phyloP scores from a whole-genome alignment of 805 yeast genomes.

The Candida oleophila region DNA sequence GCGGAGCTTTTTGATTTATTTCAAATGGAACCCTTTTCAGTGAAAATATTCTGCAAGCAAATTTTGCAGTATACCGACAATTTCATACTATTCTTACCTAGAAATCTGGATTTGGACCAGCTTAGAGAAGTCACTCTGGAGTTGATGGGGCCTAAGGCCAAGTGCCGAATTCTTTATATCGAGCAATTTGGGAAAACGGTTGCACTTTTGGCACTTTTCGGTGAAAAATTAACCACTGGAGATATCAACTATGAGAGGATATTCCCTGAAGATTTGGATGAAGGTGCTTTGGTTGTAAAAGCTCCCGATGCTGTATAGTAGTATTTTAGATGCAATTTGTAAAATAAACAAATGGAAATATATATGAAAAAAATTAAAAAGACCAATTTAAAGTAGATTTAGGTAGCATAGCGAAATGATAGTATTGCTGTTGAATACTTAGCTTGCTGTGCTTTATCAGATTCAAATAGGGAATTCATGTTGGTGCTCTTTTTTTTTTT shows the following conservation, averaged over 20 bases:
- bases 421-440: no score
- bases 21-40: slow-evolving; percentile 44
- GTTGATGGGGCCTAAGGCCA: slow-evolving; percentile 43
- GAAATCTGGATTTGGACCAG: slow-evolving; percentile 55
- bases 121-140: slow-evolving; percentile 45
- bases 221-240: slow-evolving; percentile 22
- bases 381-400: no score
- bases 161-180: slow-evolving; percentile 47
- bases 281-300: not conserved
- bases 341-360: no score
- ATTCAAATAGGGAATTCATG: no score
- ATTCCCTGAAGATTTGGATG: slow-evolving; percentile 6
- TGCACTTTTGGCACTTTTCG: slow-evolving; percentile 64
- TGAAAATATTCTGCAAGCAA: slow-evolving; percentile 45
- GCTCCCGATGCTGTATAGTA: not conserved
- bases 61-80: slow-evolving; percentile 42
- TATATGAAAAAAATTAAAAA: no score
- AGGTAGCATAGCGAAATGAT: no score
- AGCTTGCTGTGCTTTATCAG: no score
- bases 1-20: slow-evolving; percentile 47
- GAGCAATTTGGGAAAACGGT: slow-evolving; percentile 42
- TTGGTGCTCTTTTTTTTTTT: no score
- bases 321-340: no score
- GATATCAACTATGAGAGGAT: slow-evolving; percentile 10
- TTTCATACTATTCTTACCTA: slow-evolving; percentile 63